These are phyloP conservation scores for Leucoagaricus sp. DNA, from an alignment of 1,284 basidiomycete genomes.

Conservation along the genomic window DNA sequence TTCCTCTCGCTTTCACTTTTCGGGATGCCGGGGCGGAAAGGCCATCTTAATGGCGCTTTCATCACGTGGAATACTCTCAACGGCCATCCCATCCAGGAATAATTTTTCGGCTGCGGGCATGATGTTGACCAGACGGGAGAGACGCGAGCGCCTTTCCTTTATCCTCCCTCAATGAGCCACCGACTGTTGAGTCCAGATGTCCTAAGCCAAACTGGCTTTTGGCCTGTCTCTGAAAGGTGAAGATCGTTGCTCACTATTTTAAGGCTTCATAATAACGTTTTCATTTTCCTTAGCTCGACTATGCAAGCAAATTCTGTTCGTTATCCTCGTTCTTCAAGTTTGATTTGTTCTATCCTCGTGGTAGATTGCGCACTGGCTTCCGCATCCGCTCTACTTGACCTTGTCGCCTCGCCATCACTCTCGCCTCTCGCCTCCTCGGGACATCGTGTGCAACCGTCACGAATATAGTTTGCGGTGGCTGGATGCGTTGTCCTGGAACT, in stretches of 20 bases:
- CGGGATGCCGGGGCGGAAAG: not conserved
- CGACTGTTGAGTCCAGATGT: not conserved
- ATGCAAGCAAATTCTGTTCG: slow-evolving; percentile 17
- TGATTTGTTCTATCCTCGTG: no score
- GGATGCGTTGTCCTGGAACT: slow-evolving; percentile 24
- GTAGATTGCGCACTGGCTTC: no score
- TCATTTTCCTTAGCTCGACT: not conserved
- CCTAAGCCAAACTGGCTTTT: not conserved
- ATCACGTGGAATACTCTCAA: not conserved
- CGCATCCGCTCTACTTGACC: no score
- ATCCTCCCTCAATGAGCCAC: no score
- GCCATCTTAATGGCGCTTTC: not conserved
- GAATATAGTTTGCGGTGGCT: slow-evolving; percentile 28
- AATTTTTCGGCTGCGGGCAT: not conserved
- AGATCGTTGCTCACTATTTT: not conserved
- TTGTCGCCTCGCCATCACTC: no score
- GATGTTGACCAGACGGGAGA: not conserved
- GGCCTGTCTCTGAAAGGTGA: no score
- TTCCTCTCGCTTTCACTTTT: no score
- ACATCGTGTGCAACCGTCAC: slow-evolving; percentile 21
- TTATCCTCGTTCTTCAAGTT: no score
- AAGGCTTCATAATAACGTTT: slow-evolving; percentile 4
- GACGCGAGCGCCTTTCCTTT: no score
- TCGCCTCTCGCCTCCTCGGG: not conserved
- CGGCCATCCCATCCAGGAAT: no score